Evolutionary conservation across 1,284 basidiomycete genomes (phyloP), one percentile per base, ranked within the genome.

Genomic region (Ceratobasidium sp.): DNA sequence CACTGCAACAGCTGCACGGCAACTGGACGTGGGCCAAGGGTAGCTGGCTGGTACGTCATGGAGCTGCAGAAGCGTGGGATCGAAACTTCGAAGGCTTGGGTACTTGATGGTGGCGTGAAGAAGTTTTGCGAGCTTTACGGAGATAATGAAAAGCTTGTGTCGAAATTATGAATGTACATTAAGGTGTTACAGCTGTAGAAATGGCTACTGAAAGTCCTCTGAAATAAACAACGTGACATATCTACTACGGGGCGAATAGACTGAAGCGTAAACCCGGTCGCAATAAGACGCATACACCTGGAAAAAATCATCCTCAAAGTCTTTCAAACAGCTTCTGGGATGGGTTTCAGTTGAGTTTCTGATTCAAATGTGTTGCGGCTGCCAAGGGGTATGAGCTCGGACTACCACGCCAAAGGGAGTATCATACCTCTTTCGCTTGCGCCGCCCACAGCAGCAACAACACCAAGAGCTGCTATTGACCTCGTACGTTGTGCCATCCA

Each of bases 1-100:
- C 82, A 83, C 77, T 83, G 82, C 78, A 81, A 82, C 62, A 81
- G 79, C 43, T 81, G 80, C 76, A 81, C 79, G 22, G 80, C 80
- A 4, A 75, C 80, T 22, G 82, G 82, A 3, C 78, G 78, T 1
- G 79, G 79, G 15, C 77, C 81, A 8, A 70, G 82, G 13, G 76
- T 79, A 0, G 82, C 82, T 22, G 82, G 81, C 0, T 83, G 82
- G 82, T 81, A 82, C 32, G 79, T 78, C 15, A 81, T 81, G 52
- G 81, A 81, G 25, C 76, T 83, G 22, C 52, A 76, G 22, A 78
- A 78, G 59, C 78, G 78, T 54, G 67, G 80, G 22, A 61, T 78
- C 34, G 57, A 34, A 15, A 62, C 59, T 2, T 75, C 65, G 13
- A 67, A 79, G 43, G 76, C 80, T 9, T 77, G 76, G 76, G 80